phyloP scores from a whole-genome alignment of 2,329 filamentous ascomycete genomes.

The Sclerotinia subarctica region DNA sequence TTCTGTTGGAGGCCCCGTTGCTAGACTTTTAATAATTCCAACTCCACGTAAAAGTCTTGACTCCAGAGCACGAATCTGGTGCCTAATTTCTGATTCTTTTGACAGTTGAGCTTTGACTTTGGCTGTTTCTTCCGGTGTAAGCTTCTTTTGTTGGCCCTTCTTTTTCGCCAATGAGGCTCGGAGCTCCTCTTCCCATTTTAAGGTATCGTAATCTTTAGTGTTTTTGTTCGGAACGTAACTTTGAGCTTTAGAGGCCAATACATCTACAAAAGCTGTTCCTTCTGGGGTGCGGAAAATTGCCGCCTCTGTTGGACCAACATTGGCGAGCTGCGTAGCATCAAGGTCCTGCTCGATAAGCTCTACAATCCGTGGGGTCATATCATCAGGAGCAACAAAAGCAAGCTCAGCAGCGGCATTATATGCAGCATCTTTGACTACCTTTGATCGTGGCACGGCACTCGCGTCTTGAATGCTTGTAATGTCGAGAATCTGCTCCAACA shows the following conservation, averaged over 20 bases:
- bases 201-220: slow-evolving; percentile 87
- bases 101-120: slow-evolving; percentile 89
- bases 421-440: slow-evolving; percentile 62
- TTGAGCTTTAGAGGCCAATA: slow-evolving; percentile 77
- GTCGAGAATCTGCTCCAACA: slow-evolving; percentile 64
- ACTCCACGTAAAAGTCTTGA: slow-evolving; percentile 75
- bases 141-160: slow-evolving; percentile 86
- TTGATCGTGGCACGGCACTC: slow-evolving; percentile 38
- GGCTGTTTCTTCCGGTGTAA: slow-evolving; percentile 80
- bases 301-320: slow-evolving; percentile 80
- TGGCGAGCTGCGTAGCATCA: slow-evolving; percentile 62
- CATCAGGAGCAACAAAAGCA: slow-evolving; percentile 86
- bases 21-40: slow-evolving; percentile 78
- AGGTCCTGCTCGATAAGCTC: slow-evolving; percentile 72
- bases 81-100: slow-evolving; percentile 79
- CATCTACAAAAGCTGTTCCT: slow-evolving; percentile 84
- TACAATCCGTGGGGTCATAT: slow-evolving; percentile 73
- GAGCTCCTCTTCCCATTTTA: slow-evolving; percentile 97
- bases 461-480: slow-evolving; percentile 50
- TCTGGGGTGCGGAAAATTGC: slow-evolving; percentile 91
- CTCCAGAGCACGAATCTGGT: slow-evolving; percentile 66
- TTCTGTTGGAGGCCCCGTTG: slow-evolving; percentile 84
- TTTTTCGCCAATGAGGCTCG: slow-evolving; percentile 85
- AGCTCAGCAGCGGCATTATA: slow-evolving; percentile 85
- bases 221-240: slow-evolving; percentile 76